A percentile compares a stretch with the other conserved stretches of the same genome.
Evolutionary conservation across 768 basidiomycete genomes (phyloP).

Genomic region (Russula earlei): DNA sequence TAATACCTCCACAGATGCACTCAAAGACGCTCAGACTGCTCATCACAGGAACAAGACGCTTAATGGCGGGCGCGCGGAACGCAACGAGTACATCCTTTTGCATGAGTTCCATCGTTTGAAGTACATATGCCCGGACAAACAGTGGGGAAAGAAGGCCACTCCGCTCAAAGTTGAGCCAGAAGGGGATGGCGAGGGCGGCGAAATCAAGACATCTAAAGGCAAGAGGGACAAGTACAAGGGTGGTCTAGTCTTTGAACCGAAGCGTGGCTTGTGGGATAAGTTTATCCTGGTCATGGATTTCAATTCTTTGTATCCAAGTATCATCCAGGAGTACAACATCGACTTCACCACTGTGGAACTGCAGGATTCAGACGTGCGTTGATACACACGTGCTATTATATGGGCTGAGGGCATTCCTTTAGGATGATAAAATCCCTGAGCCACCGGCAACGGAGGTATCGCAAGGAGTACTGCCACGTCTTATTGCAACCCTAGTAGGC

Average conservation of each 20-base stretch:
- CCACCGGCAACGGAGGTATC: conserved; percentile 60
- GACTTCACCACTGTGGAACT: conserved; percentile 94
- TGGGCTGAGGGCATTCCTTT: conserved; percentile 28
- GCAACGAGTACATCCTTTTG: conserved; percentile 96
- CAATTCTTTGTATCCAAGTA: conserved; percentile 97
- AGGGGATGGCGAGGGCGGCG: conserved; percentile 35
- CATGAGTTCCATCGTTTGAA: conserved; percentile 97
- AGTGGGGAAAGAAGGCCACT: conserved; percentile 64
- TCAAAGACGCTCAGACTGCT: background rate
- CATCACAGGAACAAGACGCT: conserved; percentile 83
- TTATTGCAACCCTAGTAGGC: conserved; percentile 93
- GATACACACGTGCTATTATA: background rate
- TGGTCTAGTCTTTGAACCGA: conserved; percentile 94
- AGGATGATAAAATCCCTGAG: conserved; percentile 84
- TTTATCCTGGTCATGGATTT: conserved; percentile 99
- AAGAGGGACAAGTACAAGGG: conserved; percentile 97
- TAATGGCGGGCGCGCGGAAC: conserved; percentile 95
- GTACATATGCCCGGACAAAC: conserved; percentile 94
- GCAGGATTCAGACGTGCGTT: conserved; percentile 43
- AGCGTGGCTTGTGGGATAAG: conserved; percentile 92
- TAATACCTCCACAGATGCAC: background rate
- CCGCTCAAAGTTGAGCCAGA: conserved; percentile 48
- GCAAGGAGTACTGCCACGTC: conserved; percentile 90
- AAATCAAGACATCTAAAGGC: conserved; percentile 45
- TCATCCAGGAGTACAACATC: conserved; percentile 99